A percentile compares a stretch with the other conserved stretches of the same genome.
These are phyloP conservation scores for Peronospora farinosa DNA, from an alignment of 352 stramenopile species.

Conservation along the genomic window DNA sequence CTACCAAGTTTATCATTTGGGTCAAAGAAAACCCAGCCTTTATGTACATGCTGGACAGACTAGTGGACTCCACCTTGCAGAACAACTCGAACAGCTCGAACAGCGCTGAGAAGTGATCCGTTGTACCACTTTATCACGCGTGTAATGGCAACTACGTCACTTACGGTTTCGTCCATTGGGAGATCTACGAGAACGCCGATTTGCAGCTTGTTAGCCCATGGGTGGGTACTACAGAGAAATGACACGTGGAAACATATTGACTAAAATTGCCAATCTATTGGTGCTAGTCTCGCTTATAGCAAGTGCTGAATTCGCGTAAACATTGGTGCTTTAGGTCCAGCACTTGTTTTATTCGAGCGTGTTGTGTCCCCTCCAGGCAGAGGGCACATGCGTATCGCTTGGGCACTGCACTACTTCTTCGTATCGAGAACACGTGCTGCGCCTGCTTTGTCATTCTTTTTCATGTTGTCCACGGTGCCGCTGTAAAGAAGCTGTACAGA, in stretches of 20 bases:
- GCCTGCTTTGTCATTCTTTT: slow-evolving; percentile 51
- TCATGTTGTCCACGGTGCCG: slow-evolving; percentile 26
- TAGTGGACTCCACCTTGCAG: slow-evolving; percentile 61
- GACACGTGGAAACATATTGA: slow-evolving; percentile 5
- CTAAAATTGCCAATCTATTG: not conserved
- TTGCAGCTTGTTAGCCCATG: slow-evolving; percentile 5
- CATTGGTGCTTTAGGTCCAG: not conserved
- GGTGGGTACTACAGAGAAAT: slow-evolving; percentile 3
- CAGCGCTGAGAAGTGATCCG: slow-evolving; percentile 18
- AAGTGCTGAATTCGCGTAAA: not conserved
- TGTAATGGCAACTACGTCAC: slow-evolving; percentile 2
- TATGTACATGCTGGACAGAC: slow-evolving; percentile 84
- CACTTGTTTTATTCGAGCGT: slow-evolving; percentile 2
- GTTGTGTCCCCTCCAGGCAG: not conserved
- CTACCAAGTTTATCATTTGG: slow-evolving; percentile 84
- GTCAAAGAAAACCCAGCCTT: slow-evolving; percentile 81
- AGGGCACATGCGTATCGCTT: not conserved
- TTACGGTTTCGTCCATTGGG: slow-evolving; percentile 1
- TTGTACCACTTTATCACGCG: not conserved
- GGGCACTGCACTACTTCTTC: not conserved
- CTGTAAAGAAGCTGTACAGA: slow-evolving; percentile 47
- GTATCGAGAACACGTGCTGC: slow-evolving; percentile 31
- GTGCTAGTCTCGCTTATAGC: not conserved
- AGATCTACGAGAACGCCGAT: not conserved
- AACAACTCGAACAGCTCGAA: slow-evolving; percentile 7